Percentiles rank a stretch among this genome's conserved stretches.
Evolutionary conservation across 768 basidiomycete genomes (phyloP).

Genomic region (Pleurotus tuber-regium): DNA sequence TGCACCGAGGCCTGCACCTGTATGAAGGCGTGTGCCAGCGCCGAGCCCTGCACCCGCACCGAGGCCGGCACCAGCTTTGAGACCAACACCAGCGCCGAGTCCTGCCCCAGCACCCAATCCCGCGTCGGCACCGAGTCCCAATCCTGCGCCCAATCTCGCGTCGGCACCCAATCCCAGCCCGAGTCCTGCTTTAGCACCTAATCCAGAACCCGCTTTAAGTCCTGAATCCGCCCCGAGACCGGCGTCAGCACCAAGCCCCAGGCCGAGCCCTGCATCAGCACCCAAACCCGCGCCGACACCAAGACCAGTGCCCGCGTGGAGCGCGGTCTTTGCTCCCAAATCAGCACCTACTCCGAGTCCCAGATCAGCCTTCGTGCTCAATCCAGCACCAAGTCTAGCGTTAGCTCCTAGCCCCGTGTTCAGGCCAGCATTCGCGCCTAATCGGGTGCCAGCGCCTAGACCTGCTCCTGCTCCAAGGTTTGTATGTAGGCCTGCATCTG

Average conservation of each 20-base stretch:
- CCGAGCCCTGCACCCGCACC: not conserved
- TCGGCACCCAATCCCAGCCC: not conserved
- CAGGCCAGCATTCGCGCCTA: not conserved
- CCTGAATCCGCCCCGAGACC: not conserved
- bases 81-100: constrained; percentile 2
- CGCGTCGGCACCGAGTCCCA: not conserved
- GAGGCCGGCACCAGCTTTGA: too few relatives aligned
- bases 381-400: not conserved
- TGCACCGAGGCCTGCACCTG: too few relatives aligned
- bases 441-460: not conserved
- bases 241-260: not conserved
- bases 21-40: too few relatives aligned
- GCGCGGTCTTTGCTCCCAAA: too few relatives aligned
- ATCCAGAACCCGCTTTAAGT: not conserved
- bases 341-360: not conserved
- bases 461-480: not conserved
- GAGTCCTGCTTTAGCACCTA: not conserved
- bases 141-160: too few relatives aligned
- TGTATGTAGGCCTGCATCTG: not conserved
- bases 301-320: not conserved
- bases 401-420: not conserved
- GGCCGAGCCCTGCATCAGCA: not conserved
- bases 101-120: not conserved
- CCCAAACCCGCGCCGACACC: not conserved
- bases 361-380: not conserved